Evolutionary conservation across 2,329 filamentous ascomycete genomes (phyloP).

Genomic region (Bipolaris zeicola): DNA sequence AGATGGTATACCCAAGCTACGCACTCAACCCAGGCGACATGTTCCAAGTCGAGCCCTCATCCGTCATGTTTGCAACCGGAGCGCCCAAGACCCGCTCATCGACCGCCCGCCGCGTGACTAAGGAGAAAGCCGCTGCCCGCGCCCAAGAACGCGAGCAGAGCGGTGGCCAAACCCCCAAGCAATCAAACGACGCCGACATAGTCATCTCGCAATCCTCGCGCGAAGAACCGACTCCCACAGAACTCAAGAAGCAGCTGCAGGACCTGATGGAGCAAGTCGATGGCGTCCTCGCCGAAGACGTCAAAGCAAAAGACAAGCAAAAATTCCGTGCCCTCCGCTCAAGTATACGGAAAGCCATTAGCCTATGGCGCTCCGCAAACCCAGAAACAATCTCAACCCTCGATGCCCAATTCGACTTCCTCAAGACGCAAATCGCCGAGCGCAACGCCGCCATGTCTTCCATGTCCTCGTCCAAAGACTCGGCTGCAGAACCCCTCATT

Average conservation of each 20-base stretch:
- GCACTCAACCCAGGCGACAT: conserved; percentile 96
- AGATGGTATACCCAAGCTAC: conserved; percentile 94
- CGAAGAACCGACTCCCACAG: conserved; percentile 36
- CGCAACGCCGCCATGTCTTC: conserved; percentile 8
- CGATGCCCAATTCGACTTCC: conserved; percentile 55
- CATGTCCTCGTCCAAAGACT: conserved; percentile 1
- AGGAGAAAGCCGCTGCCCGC: conserved; percentile 38
- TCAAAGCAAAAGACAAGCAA: conserved; percentile 75
- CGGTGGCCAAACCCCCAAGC: conserved; percentile 25
- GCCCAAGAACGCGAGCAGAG: conserved; percentile 32
- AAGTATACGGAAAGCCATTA: conserved; percentile 67
- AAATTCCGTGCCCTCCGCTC: conserved; percentile 74
- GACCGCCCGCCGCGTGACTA: conserved; percentile 36
- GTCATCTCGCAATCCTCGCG: conserved; percentile 13
- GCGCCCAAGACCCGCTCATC: conserved; percentile 61
- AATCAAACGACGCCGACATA: conserved; percentile 7
- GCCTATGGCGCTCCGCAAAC: conserved; percentile 54
- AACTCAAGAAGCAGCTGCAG: conserved; percentile 44
- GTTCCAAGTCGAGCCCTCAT: conserved; percentile 92
- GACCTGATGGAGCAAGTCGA: conserved; percentile 60
- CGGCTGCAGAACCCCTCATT: conserved; percentile 28
- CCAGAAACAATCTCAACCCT: conserved; percentile 54
- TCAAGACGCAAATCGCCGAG: conserved; percentile 35
- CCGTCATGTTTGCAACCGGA: conserved; percentile 87
- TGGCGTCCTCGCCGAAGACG: conserved; percentile 60